Conservation (phyloP, 352 stramenopile species). For the Phytophthora aleatoria region DNA sequence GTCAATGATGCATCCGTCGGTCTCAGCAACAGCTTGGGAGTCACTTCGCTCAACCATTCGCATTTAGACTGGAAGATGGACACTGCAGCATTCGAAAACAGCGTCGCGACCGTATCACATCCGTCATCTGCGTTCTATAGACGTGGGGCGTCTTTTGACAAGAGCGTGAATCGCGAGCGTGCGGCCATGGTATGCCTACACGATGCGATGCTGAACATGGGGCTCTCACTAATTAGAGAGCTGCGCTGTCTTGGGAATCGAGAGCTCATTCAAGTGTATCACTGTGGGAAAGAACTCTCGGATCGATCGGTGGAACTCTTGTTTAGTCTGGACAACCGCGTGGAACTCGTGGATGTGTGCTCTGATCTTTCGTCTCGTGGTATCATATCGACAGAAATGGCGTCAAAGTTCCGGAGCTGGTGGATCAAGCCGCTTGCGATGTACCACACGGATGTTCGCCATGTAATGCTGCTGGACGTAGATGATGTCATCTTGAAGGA, state of each 20-base stretch:
- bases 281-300: conserved; percentile 51
- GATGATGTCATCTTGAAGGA: conserved; percentile 58
- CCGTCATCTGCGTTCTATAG: conserved; percentile 18
- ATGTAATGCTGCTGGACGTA: conserved; percentile 52
- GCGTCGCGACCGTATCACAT: conserved; percentile 1
- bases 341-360: conserved; percentile 48
- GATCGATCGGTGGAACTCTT: conserved; percentile 24
- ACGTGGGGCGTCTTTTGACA: conserved; percentile 22
- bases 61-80: conserved; percentile 27
- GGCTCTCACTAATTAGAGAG: conserved; percentile 41
- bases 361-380: conserved; percentile 27
- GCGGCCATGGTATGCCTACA: conserved; percentile 36
- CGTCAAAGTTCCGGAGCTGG: conserved; percentile 38
- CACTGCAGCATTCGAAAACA: conserved; percentile 21
- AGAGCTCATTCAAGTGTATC: conserved; percentile 34
- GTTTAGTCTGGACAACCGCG: conserved; percentile 33
- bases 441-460: conserved; percentile 40
- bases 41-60: conserved; percentile 11
- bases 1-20: conserved; percentile 16
- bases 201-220: conserved; percentile 42
- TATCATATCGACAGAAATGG: conserved; percentile 17
- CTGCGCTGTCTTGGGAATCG: conserved; percentile 27
- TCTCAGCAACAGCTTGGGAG: conserved; percentile 22
- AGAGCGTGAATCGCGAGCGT: conserved; percentile 19
- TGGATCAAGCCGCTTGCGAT: conserved; percentile 54